phyloP scores from a whole-genome alignment of 139 green algal genomes.

The Chlamydomonas sp. region DNA sequence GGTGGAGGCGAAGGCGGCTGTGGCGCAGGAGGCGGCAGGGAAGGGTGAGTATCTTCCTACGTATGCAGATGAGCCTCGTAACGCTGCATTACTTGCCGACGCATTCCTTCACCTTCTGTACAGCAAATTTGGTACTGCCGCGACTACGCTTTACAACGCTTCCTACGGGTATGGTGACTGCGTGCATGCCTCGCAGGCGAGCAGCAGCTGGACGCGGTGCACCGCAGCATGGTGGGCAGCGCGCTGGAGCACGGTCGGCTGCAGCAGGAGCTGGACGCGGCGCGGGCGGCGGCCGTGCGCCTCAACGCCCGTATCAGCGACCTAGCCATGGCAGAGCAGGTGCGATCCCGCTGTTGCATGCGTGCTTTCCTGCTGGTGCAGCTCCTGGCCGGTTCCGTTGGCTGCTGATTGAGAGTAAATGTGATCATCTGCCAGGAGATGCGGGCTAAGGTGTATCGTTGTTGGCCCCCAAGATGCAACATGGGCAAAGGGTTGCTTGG shows the following conservation, averaged over 20 bases:
- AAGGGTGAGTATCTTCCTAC: neutral
- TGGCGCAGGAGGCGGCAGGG: slow-evolving; percentile 35
- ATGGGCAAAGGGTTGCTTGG: too few relatives aligned
- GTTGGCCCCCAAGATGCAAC: too few relatives aligned
- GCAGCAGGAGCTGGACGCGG: slow-evolving; percentile 57
- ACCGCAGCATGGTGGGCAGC: slow-evolving; percentile 32
- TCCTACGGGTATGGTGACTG: too few relatives aligned
- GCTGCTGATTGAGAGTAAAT: too few relatives aligned
- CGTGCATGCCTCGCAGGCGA: slow-evolving; percentile 6
- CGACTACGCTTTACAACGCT: too few relatives aligned
- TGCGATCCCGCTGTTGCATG: neutral
- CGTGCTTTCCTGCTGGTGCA: too few relatives aligned
- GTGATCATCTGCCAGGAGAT: too few relatives aligned
- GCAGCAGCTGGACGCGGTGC: slow-evolving; percentile 43
- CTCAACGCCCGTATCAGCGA: slow-evolving; percentile 69
- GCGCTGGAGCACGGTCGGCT: slow-evolving; percentile 26
- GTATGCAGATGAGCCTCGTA: neutral
- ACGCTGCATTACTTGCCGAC: too few relatives aligned
- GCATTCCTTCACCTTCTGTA: too few relatives aligned
- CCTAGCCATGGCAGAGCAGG: slow-evolving; percentile 51
- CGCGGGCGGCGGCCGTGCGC: slow-evolving; percentile 43
- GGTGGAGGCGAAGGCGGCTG: slow-evolving; percentile 46
- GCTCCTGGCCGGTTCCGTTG: too few relatives aligned
- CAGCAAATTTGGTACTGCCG: too few relatives aligned
- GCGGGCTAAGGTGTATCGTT: too few relatives aligned